Conservation (phyloP, 2,329 filamentous ascomycete genomes). For the Cladosporium phlei region DNA sequence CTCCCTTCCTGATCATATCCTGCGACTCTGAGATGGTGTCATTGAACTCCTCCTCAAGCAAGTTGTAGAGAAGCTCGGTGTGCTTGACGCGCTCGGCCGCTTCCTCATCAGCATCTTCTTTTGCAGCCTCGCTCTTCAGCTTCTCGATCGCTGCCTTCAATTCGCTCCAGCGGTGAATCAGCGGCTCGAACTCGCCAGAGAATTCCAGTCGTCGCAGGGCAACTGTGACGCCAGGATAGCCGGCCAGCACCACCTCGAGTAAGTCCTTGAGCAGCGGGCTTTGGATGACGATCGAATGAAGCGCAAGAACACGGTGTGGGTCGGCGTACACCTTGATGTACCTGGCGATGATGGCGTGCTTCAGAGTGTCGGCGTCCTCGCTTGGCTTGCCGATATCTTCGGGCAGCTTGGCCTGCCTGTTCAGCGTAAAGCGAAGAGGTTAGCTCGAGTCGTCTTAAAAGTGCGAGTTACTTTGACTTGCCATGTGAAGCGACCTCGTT, state of each 20-base stretch:
- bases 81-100: slow-evolving; percentile 28
- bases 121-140: slow-evolving; percentile 17
- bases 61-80: slow-evolving; percentile 34
- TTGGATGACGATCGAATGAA: slow-evolving; percentile 56
- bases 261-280: slow-evolving; percentile 56
- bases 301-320: slow-evolving; percentile 54
- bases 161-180: slow-evolving; percentile 60
- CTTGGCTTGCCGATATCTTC: slow-evolving; percentile 52
- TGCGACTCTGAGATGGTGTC: slow-evolving; percentile 37
- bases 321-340: slow-evolving; percentile 49
- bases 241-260: slow-evolving; percentile 51
- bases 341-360: slow-evolving; percentile 57
- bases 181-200: slow-evolving; percentile 55
- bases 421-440: too few relatives aligned
- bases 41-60: slow-evolving; percentile 40
- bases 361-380: slow-evolving; percentile 58
- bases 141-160: slow-evolving; percentile 37
- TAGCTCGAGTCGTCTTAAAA: too few relatives aligned
- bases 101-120: not conserved
- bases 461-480: too few relatives aligned
- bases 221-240: slow-evolving; percentile 58
- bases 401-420: slow-evolving; percentile 48
- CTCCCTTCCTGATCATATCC: slow-evolving; percentile 34
- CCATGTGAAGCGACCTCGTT: slow-evolving; percentile 50
- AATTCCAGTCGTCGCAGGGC: slow-evolving; percentile 59